Evolutionary conservation across 306 rosid genomes (phyloP).

Genomic region (Cucurbita moschata): DNA sequence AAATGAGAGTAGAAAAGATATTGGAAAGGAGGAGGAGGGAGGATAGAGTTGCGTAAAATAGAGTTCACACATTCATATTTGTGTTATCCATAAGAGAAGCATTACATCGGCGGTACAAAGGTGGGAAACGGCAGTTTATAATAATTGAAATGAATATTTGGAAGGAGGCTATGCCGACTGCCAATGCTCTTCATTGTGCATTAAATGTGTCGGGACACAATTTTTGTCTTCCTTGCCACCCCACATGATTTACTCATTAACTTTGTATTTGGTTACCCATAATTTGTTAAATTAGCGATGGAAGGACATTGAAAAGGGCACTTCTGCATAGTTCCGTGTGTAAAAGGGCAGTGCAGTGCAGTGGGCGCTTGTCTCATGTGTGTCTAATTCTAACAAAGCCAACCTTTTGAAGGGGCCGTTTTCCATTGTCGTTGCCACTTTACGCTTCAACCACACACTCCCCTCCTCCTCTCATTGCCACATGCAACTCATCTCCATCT

Average conservation of each 20-base stretch:
- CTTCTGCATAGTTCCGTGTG: not conserved
- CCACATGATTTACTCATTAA: not conserved
- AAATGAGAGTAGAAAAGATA: too few relatives aligned
- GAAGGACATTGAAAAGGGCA: too few relatives aligned
- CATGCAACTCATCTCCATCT: not conserved
- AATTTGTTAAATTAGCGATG: too few relatives aligned
- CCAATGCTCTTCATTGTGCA: not conserved
- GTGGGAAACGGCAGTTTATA: not conserved
- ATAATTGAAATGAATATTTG: constrained; percentile 1
- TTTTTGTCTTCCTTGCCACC: not conserved
- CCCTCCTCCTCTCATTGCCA: not conserved
- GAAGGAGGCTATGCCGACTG: not conserved
- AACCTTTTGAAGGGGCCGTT: not conserved
- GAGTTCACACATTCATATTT: constrained; percentile 4
- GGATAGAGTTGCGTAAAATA: not conserved
- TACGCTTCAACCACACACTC: not conserved
- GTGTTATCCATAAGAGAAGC: constrained; percentile 1
- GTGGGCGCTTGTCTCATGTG: not conserved
- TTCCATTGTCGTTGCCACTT: not conserved
- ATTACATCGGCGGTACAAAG: not conserved
- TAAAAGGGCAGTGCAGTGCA: not conserved
- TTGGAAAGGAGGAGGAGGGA: not conserved
- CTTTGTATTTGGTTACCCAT: too few relatives aligned
- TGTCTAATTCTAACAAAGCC: not conserved
- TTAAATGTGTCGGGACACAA: constrained; percentile 2